Conservation (phyloP, 139 green algal species). For the Closterium sp. region DNA sequence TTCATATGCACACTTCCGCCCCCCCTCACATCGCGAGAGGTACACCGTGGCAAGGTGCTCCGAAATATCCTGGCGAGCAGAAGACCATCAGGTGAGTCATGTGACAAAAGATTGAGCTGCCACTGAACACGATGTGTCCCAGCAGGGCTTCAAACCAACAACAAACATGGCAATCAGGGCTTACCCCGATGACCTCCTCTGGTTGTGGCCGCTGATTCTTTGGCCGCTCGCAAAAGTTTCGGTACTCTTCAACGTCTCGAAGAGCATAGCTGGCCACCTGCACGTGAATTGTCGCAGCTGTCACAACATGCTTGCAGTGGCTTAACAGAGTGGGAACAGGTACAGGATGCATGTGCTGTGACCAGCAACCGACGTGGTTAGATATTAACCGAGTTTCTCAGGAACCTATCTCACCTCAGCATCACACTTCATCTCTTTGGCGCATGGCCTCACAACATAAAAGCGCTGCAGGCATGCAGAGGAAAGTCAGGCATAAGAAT, state of each 20-base stretch:
- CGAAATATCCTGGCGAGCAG: slow-evolving; percentile 29
- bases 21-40: slow-evolving; percentile 20
- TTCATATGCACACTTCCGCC: slow-evolving; percentile 36
- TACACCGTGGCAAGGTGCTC: slow-evolving; percentile 44
- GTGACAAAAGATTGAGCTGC: no score
- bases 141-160: background rate
- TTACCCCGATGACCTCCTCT: slow-evolving; percentile 21
- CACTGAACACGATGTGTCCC: background rate
- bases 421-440: slow-evolving; percentile 38
- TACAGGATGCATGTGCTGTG: no score
- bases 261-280: slow-evolving; percentile 29
- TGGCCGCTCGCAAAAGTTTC: slow-evolving; percentile 40
- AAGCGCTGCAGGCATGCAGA: slow-evolving; percentile 30
- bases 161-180: background rate
- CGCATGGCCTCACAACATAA: slow-evolving; percentile 20
- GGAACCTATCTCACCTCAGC: slow-evolving; percentile 1
- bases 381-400: background rate
- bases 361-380: no score
- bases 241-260: slow-evolving; percentile 25
- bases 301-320: no score
- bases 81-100: background rate
- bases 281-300: background rate
- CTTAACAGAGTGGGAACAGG: no score
- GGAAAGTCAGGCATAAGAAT: background rate
- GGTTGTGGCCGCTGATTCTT: slow-evolving; percentile 14